Conservation (phyloP, 768 basidiomycete genomes). For the Rubroboletus pulcherrimus region DNA sequence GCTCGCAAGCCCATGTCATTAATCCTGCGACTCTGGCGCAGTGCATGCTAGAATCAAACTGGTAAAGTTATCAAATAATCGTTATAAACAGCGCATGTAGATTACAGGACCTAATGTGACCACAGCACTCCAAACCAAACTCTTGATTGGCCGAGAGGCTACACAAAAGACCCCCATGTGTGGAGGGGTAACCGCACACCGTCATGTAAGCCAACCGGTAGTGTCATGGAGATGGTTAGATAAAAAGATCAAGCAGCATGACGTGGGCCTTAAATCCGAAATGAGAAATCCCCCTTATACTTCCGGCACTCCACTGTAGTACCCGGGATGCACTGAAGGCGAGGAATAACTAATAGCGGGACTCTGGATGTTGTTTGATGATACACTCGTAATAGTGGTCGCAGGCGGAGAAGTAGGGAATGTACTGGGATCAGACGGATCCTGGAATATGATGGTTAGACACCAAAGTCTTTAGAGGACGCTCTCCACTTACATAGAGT, state of each 20-base stretch:
- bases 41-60: background rate
- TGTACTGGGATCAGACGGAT: constrained; percentile 37
- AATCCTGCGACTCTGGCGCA: background rate
- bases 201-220: background rate
- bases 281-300: constrained; percentile 8
- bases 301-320: constrained; percentile 28
- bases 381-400: constrained; percentile 6
- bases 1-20: too few relatives aligned
- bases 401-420: constrained; percentile 31
- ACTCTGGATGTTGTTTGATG: constrained; percentile 5
- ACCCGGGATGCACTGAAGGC: constrained; percentile 6
- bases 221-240: background rate
- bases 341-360: constrained; percentile 12
- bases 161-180: background rate
- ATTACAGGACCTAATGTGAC: background rate
- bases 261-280: background rate
- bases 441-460: constrained; percentile 19
- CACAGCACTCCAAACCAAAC: background rate
- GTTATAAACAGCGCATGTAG: background rate
- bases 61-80: background rate
- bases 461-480: background rate
- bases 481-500: constrained; percentile 27
- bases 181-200: background rate
- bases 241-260: background rate
- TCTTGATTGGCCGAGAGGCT: background rate